Conservation (phyloP, 768 basidiomycete species). For the Trametes cingulata region DNA sequence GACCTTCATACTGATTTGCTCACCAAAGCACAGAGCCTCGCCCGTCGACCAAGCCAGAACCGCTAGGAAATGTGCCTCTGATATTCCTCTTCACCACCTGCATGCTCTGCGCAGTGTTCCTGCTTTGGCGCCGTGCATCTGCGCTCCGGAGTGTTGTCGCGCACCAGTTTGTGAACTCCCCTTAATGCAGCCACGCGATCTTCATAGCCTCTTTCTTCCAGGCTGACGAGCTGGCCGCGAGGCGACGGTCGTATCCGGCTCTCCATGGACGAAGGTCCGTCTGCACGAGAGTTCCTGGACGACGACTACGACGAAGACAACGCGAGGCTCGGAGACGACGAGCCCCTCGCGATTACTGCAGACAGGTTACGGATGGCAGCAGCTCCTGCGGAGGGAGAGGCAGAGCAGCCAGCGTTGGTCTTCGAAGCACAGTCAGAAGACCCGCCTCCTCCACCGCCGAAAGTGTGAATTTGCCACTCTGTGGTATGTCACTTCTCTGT, state of each 20-base stretch:
- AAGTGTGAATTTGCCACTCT: neutral
- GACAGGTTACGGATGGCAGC: slow-evolving; percentile 18
- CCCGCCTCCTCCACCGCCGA: slow-evolving; percentile 19
- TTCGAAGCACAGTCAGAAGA: slow-evolving; percentile 11
- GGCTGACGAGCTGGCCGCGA: slow-evolving; percentile 56
- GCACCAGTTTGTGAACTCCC: slow-evolving; percentile 50
- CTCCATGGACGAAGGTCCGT: slow-evolving; percentile 70
- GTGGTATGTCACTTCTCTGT: neutral
- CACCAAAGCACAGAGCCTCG: slow-evolving; percentile 50
- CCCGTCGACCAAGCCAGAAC: slow-evolving; percentile 60
- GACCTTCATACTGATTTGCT: slow-evolving; percentile 14
- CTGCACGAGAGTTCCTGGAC: slow-evolving; percentile 65
- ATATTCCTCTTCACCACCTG: slow-evolving; percentile 60
- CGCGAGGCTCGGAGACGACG: slow-evolving; percentile 37
- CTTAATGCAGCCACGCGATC: neutral
- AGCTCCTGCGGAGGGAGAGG: neutral
- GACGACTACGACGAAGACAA: slow-evolving; percentile 56
- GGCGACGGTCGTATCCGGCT: slow-evolving; percentile 63
- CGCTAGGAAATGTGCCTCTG: slow-evolving; percentile 56
- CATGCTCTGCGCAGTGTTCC: slow-evolving; percentile 55
- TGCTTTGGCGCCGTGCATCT: slow-evolving; percentile 65
- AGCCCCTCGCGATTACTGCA: slow-evolving; percentile 26
- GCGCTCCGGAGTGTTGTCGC: slow-evolving; percentile 58
- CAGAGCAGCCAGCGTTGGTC: neutral
- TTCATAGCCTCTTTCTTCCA: slow-evolving; percentile 28